Evolutionary conservation across 257 asterid genomes (phyloP), one percentile per base, ranked within the genome.

Genomic region (Verbena officinalis): DNA sequence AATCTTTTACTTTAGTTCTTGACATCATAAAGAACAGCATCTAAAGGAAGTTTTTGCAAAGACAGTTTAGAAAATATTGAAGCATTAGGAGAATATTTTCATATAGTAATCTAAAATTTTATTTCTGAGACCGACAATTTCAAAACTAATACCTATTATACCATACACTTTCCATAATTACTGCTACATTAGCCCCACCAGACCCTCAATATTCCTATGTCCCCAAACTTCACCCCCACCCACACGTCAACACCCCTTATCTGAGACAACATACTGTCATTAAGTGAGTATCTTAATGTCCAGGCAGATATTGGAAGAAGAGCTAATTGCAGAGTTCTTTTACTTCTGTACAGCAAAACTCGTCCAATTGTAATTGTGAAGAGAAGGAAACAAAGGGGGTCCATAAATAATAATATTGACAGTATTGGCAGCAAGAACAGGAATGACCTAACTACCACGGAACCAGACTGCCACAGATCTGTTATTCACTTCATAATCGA

Each of bases 11-110:
- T 49, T 20, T 63, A 59, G 23, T 38, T 27, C 27, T 49, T 69
- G 49, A 55, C 54, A 38, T 60, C 20, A 12, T 42, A 21, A 40
- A 55, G 63, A 65, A 31, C 23, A 48, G 49, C 59, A 36, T 58
- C 38, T 7, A 63, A 21, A 48, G 60, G 51, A 59, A 52, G 27
- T 61, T 52, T 36, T 22, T 9, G 55, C 36, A 23, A 9, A 44
- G 17, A 62, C 36, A 53, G 5, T 33, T 21, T 16, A 16, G 42
- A 64, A 71, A 48, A 38, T 48, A 4, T 21, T 36, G 27, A 30
- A 20, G n/a, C 39, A 17, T 55, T 5, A 7, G 15, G 36, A 27
- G 65, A 51, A 39, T 21, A 39, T 31, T 39, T 27, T 38, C 27
- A 19, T 15, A 16, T 4, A 34, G 19, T 21, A 45, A 9, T 17